Evolutionary conservation across 768 basidiomycete species (phyloP).

Genomic region (Trametes cingulata): DNA sequence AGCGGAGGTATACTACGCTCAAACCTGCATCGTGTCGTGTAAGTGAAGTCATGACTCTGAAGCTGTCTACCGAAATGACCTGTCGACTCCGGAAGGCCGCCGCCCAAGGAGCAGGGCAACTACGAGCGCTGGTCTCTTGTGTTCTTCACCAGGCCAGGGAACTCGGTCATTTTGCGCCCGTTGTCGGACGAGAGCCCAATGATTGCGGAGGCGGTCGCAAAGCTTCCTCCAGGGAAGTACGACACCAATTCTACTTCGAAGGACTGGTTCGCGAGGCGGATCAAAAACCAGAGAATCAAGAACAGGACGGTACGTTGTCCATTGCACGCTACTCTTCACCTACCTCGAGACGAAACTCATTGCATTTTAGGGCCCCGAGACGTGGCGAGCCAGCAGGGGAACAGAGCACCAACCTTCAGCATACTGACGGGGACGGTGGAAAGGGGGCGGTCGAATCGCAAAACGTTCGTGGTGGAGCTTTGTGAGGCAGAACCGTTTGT

Average conservation of each 20-base stretch:
- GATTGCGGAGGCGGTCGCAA: constrained; percentile 46
- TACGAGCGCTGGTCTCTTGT: constrained; percentile 66
- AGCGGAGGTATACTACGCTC: constrained; percentile 66
- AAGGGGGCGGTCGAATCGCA: no score
- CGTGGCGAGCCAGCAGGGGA: constrained; percentile 26
- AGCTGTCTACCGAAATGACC: neutral
- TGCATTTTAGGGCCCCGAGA: constrained; percentile 24
- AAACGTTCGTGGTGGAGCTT: no score
- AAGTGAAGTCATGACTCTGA: constrained; percentile 22
- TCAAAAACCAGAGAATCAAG: constrained; percentile 42
- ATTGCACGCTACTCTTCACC: neutral
- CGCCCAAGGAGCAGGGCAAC: constrained; percentile 56
- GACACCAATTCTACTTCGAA: constrained; percentile 38
- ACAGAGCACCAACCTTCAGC: constrained; percentile 23
- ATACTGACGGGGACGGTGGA: neutral
- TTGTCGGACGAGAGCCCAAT: constrained; percentile 51
- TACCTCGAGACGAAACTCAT: neutral
- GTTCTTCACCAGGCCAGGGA: constrained; percentile 65
- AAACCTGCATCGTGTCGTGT: constrained; percentile 65
- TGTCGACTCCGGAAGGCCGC: constrained; percentile 35
- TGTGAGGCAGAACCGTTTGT: no score
- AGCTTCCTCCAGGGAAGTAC: constrained; percentile 35
- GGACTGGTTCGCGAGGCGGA: constrained; percentile 44
- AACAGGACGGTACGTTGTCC: constrained; percentile 41
- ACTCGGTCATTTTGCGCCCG: constrained; percentile 51